Percentiles rank a stretch among this genome's conserved stretches.
phyloP scores from a whole-genome alignment of 2,329 filamentous ascomycete species.

The Phialemoniopsis sp. region DNA sequence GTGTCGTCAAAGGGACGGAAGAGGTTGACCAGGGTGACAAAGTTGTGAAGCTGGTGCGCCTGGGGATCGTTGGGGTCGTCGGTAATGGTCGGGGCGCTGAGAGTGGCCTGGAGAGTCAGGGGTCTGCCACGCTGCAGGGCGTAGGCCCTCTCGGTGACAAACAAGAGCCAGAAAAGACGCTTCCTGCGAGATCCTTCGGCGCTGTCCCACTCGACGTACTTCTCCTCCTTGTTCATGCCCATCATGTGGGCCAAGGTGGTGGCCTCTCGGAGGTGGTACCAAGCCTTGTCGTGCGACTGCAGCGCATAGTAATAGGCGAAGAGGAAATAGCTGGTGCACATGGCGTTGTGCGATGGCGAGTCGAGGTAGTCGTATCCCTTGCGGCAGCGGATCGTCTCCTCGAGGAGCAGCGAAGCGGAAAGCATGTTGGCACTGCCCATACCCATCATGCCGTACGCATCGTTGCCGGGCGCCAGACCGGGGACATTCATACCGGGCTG shows the following conservation, averaged over 20 bases:
- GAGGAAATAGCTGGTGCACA: conserved; percentile 76
- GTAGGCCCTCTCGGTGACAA: conserved; percentile 69
- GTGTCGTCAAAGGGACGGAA: conserved; percentile 64
- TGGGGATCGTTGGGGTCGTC: conserved; percentile 57
- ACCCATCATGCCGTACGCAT: conserved; percentile 52
- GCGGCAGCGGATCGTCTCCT: conserved; percentile 62
- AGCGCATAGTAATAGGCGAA: conserved; percentile 69
- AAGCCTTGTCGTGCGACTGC: conserved; percentile 71
- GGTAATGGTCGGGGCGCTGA: conserved; percentile 58
- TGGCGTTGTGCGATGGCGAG: conserved; percentile 47
- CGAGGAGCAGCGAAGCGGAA: conserved; percentile 61
- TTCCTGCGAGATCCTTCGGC: conserved; percentile 60
- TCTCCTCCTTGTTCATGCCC: conserved; percentile 58
- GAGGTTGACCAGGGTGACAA: conserved; percentile 56
- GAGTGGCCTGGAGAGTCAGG: conserved; percentile 64
- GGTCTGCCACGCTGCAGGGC: conserved; percentile 67
- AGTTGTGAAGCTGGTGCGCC: conserved; percentile 48
- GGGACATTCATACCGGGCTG: conserved; percentile 64
- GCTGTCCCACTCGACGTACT: conserved; percentile 54
- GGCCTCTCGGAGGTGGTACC: conserved; percentile 75
- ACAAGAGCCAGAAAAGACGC: conserved; percentile 70
- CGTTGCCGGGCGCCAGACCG: conserved; percentile 18
- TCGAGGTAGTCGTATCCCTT: conserved; percentile 59
- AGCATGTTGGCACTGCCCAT: conserved; percentile 57
- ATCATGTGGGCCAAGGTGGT: conserved; percentile 63